Conservation (phyloP, 106 monocot species). For the Dioscorea dumetorum region DNA sequence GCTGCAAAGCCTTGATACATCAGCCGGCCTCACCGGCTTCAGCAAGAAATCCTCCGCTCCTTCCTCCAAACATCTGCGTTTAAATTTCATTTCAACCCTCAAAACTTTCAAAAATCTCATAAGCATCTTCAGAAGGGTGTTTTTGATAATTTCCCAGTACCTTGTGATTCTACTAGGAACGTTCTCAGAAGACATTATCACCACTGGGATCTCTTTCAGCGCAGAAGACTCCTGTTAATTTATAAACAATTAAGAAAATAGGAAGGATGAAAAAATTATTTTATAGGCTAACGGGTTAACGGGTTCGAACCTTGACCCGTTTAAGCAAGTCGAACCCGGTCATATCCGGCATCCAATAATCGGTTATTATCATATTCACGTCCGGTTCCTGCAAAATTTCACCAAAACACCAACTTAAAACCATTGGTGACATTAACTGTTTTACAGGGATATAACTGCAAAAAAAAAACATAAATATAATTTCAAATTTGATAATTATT, state of each 20-base stretch:
- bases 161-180: conserved; percentile 54
- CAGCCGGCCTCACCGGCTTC: conserved; percentile 62
- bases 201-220: conserved; percentile 70
- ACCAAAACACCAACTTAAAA: not conserved
- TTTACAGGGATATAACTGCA: not conserved
- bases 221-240: conserved; percentile 38
- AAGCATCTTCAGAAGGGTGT: too few species aligned
- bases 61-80: conserved; percentile 48
- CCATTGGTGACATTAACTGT: not conserved
- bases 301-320: conserved; percentile 43
- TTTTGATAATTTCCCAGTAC: not conserved
- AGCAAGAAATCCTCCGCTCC: conserved; percentile 76
- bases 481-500: not conserved
- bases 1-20: conserved; percentile 55
- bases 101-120: too few species aligned
- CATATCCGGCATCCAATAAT: conserved; percentile 97
- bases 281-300: not conserved
- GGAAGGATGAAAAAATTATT: not conserved
- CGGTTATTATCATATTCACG: conserved; percentile 82
- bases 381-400: conserved; percentile 29
- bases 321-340: conserved; percentile 90
- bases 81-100: too few species aligned
- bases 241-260: not conserved
- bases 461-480: not conserved
- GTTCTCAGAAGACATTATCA: conserved; percentile 82